Percentiles rank a stretch among this genome's conserved stretches.
phyloP scores from a whole-genome alignment of 2,329 filamentous ascomycete species.

The Monosporascus sp. region DNA sequence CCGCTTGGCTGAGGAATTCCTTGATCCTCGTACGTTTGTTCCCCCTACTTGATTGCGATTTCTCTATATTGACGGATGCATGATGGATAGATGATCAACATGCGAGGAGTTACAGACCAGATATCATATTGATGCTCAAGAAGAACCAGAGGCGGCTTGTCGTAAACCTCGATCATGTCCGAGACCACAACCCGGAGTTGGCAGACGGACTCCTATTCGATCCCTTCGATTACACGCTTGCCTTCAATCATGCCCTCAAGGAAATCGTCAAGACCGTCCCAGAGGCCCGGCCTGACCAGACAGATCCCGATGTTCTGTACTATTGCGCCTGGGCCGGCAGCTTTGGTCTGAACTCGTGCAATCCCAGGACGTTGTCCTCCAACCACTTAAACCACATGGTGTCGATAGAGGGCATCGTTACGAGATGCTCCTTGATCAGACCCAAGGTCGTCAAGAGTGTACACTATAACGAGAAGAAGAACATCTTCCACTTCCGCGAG shows the following conservation, averaged over 20 bases:
- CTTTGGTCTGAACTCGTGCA: conserved; percentile 92
- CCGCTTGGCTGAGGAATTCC: conserved; percentile 83
- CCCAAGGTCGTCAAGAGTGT: conserved; percentile 98
- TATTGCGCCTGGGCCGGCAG: conserved; percentile 97
- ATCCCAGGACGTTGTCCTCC: conserved; percentile 86
- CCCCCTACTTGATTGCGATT: not conserved
- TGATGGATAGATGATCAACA: conserved; percentile 42
- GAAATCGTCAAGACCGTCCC: conserved; percentile 79
- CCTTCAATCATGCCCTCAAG: conserved; percentile 88
- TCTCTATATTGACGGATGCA: not conserved
- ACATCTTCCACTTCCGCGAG: conserved; percentile 82
- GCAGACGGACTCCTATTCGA: conserved; percentile 72
- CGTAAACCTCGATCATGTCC: conserved; percentile 85
- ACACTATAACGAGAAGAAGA: conserved; percentile 85
- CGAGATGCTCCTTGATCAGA: conserved; percentile 88
- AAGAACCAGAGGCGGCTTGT: conserved; percentile 60
- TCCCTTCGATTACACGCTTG: conserved; percentile 83
- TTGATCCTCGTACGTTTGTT: conserved; percentile 73
- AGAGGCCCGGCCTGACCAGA: conserved; percentile 70
- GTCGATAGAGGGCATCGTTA: conserved; percentile 95
- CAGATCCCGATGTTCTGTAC: conserved; percentile 74
- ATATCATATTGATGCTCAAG: conserved; percentile 75
- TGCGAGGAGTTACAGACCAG: conserved; percentile 74
- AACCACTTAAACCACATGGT: conserved; percentile 94
- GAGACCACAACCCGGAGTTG: conserved; percentile 79